phyloP scores from a whole-genome alignment of 192 early-diverging fungal genomes.

The Entomortierella parvispora region DNA sequence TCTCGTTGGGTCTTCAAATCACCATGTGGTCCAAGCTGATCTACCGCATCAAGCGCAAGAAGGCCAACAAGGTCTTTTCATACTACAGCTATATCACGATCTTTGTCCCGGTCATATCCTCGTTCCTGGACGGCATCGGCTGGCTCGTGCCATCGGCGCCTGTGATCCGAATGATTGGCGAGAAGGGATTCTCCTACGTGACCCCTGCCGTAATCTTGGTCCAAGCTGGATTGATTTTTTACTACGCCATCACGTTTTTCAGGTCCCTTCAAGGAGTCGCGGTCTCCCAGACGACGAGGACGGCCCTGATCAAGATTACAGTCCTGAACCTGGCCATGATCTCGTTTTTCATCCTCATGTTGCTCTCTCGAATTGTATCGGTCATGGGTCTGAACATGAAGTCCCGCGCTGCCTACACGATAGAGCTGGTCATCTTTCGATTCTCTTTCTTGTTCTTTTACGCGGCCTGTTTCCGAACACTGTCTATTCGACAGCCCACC shows the following conservation, averaged over 20 bases:
- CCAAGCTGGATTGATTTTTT: conserved; percentile 41
- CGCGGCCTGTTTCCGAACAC: conserved; percentile 42
- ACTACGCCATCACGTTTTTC: conserved; percentile 46
- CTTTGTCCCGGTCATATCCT: conserved; percentile 29
- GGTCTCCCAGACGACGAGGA: conserved; percentile 36
- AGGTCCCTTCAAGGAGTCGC: conserved; percentile 35
- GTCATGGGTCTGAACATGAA: conserved; percentile 43
- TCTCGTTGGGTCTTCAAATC: conserved; percentile 45
- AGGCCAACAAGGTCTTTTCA: conserved; percentile 31
- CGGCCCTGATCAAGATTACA: conserved; percentile 41
- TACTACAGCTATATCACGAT: conserved; percentile 41
- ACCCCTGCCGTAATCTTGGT: conserved; percentile 43
- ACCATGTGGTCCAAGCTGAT: conserved; percentile 46
- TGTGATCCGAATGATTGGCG: conserved; percentile 43
- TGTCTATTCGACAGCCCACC: conserved; percentile 43
- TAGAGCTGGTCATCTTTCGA: conserved; percentile 36
- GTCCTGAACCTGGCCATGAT: conserved; percentile 52
- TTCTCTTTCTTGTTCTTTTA: conserved; percentile 52
- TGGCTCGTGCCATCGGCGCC: conserved; percentile 42
- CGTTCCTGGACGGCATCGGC: conserved; percentile 46
- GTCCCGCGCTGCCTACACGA: conserved; percentile 30
- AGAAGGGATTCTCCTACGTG: conserved; percentile 31
- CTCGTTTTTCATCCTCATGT: conserved; percentile 50
- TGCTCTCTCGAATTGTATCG: conserved; percentile 39
- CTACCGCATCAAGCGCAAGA: conserved; percentile 44